Evolutionary conservation across 192 early-diverging fungal genomes (phyloP), one percentile per base, ranked within the genome.

Genomic region (Coemansia sp.): DNA sequence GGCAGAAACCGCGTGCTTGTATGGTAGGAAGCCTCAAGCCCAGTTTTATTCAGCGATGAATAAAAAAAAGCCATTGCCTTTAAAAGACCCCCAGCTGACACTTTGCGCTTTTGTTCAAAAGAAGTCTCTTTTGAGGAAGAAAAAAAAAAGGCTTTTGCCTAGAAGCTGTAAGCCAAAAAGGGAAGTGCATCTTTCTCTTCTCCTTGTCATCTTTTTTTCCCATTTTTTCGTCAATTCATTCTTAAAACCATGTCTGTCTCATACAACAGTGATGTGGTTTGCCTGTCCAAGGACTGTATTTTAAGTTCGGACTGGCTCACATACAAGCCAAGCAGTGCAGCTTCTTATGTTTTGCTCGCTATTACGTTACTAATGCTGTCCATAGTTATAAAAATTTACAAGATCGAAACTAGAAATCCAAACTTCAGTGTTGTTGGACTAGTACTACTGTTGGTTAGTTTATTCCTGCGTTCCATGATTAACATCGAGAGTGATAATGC

Each of bases 391-490:
- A n/a, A n/a, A n/a, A n/a, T n/a, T n/a, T n/a, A n/a, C n/a, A n/a
- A n/a, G n/a, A n/a, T n/a, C n/a, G n/a, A n/a, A n/a, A n/a, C n/a
- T n/a, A n/a, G n/a, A n/a, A n/a, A n/a, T n/a, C n/a, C n/a, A n/a
- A n/a, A n/a, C n/a, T n/a, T n/a, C n/a, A n/a, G n/a, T n/a, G n/a
- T n/a, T n/a, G n/a, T n/a, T n/a, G n/a, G n/a, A n/a, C n/a, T n/a
- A n/a, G n/a, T n/a, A n/a, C n/a, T n/a, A n/a, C n/a, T n/a, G n/a
- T n/a, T n/a, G n/a, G n/a, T 68, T 2, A 62, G 64, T 38, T 39
- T 67, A 36, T 67, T 31, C 6, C 37, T 74, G 43, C 71, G 71
- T 2, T 32, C 54, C 27, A 36, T 40, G n/a, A 4, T 74, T 5
- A n/a, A 35, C 5, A 37, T 17, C 14, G 27, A 46, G n/a, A 2